These are phyloP conservation scores for Echinochloa phyllopogon DNA, from an alignment of 176 grass and related monocot genomes.

Conservation along the genomic window DNA sequence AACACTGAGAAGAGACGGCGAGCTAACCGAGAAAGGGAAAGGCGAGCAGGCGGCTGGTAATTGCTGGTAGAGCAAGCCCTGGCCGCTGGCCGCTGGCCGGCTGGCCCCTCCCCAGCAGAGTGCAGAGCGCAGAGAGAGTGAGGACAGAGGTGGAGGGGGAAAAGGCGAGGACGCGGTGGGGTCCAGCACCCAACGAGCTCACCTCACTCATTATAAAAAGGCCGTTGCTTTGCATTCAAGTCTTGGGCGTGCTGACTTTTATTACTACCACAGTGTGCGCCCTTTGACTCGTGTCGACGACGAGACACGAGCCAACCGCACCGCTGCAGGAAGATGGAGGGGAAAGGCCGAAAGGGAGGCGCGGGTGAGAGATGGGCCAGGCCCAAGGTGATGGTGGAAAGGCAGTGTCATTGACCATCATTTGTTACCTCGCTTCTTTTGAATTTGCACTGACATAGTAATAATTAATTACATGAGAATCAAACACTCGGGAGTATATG, in stretches of 20 bases:
- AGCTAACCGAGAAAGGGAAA: conserved; percentile 38
- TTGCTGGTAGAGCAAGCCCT: conserved; percentile 33
- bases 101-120: too few relatives aligned
- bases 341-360: too few relatives aligned
- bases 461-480: too few relatives aligned
- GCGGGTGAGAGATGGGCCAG: too few relatives aligned
- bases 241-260: conserved; percentile 5
- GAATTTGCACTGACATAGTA: too few relatives aligned
- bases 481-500: too few relatives aligned
- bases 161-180: conserved; percentile 17
- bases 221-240: conserved; percentile 53
- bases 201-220: not conserved
- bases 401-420: too few relatives aligned
- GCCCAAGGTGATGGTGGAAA: too few relatives aligned
- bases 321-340: too few relatives aligned
- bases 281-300: conserved; percentile 7
- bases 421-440: too few relatives aligned
- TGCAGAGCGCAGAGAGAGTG: not conserved
- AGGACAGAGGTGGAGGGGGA: not conserved
- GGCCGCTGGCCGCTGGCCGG: too few relatives aligned
- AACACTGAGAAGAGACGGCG: not conserved
- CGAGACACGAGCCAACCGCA: not conserved
- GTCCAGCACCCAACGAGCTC: conserved; percentile 28
- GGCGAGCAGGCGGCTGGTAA: conserved; percentile 46
- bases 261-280: not conserved